phyloP scores from a whole-genome alignment of 2,329 filamentous ascomycete genomes.

The Talaromyces albobiverticillius region DNA sequence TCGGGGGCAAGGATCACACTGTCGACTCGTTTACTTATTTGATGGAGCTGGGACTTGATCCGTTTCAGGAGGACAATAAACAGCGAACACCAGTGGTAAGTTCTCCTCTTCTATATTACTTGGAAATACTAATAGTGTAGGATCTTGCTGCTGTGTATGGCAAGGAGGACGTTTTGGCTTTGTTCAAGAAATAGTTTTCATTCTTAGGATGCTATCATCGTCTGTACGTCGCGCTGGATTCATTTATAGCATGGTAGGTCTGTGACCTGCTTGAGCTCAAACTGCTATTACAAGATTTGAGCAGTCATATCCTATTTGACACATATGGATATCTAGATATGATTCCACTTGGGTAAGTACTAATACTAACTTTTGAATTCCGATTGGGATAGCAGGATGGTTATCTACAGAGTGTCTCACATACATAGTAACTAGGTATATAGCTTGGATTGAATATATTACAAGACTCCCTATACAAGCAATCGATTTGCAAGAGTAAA shows the following conservation, averaged over 20 bases:
- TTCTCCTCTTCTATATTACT: background rate
- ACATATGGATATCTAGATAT: no score
- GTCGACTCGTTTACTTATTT: background rate
- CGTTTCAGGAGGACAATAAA: slow-evolving; percentile 17
- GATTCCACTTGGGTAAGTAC: no score
- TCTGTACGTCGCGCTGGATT: background rate
- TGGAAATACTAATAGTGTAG: background rate
- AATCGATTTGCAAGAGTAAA: no score
- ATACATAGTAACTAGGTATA: no score
- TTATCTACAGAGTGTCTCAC: no score
- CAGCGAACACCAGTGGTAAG: slow-evolving; percentile 15
- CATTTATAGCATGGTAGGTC: background rate
- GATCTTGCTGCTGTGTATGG: slow-evolving; percentile 5
- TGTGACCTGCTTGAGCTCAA: no score
- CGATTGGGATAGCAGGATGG: no score
- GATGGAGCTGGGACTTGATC: slow-evolving; percentile 14
- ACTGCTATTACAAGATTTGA: no score
- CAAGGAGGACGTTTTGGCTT: background rate
- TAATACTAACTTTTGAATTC: no score
- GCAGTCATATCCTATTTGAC: no score
- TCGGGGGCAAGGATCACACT: background rate
- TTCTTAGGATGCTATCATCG: background rate
- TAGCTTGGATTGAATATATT: no score
- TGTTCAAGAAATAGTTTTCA: background rate
- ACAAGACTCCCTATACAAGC: no score